These are phyloP conservation scores for Whalleya microplaca DNA, from an alignment of 2,329 filamentous ascomycete genomes.

Conservation along the genomic window DNA sequence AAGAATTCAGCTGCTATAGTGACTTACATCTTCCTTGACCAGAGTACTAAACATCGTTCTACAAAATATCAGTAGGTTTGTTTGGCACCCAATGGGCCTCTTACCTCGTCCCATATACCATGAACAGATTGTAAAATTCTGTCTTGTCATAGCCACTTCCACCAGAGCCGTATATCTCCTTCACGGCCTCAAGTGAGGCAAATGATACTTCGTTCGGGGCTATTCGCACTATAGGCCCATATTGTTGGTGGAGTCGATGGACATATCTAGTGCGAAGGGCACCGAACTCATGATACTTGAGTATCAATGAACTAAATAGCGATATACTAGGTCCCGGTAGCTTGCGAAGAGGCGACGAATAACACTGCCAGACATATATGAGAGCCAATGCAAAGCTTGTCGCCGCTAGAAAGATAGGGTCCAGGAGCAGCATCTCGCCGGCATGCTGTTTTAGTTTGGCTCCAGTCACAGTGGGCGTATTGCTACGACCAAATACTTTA, in stretches of 20 bases:
- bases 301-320: constrained; percentile 52
- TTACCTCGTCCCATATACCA: constrained; percentile 58
- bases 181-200: constrained; percentile 57
- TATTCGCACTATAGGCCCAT: constrained; percentile 62
- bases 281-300: constrained; percentile 61
- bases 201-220: constrained; percentile 64
- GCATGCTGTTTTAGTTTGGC: neutral
- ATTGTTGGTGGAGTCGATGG: constrained; percentile 56
- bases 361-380: constrained; percentile 33
- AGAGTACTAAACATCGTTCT: constrained; percentile 65
- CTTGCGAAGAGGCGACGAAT: constrained; percentile 43
- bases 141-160: constrained; percentile 69
- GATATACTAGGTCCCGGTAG: constrained; percentile 55
- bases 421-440: constrained; percentile 30
- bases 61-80: constrained; percentile 3
- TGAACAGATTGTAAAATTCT: constrained; percentile 66
- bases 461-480: neutral
- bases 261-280: constrained; percentile 58
- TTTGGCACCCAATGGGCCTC: constrained; percentile 11
- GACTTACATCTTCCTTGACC: constrained; percentile 55
- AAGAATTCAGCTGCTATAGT: neutral
- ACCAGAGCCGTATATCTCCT: constrained; percentile 65
- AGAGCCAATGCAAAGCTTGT: constrained; percentile 15
- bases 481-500: neutral
- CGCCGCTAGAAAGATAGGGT: constrained; percentile 23